These are phyloP conservation scores for Penicillium sp. DNA, from an alignment of 2,329 filamentous ascomycete species.

Conservation along the genomic window DNA sequence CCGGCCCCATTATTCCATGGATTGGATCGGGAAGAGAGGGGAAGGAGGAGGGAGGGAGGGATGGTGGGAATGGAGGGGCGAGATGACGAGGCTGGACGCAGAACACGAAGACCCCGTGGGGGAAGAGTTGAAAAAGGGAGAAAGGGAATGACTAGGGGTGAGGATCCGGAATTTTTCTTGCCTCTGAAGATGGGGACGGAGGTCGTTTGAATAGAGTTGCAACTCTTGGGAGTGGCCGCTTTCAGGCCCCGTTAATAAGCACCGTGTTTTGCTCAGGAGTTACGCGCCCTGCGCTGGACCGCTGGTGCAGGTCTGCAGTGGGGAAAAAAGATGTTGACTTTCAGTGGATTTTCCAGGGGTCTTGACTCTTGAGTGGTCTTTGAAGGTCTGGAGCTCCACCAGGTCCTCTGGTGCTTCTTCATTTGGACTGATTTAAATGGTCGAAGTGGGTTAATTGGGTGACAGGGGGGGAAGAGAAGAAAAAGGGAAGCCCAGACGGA, in stretches of 20 bases:
- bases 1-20: constrained; percentile 51
- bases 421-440: neutral
- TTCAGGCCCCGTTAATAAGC: constrained; percentile 32
- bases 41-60: constrained; percentile 15
- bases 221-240: constrained; percentile 26
- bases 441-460: neutral
- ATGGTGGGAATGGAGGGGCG: constrained; percentile 17
- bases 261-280: constrained; percentile 15
- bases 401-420: neutral
- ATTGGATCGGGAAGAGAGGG: constrained; percentile 26
- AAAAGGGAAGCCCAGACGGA: neutral
- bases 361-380: constrained; percentile 6
- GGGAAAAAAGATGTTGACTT: constrained; percentile 9
- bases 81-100: constrained; percentile 15
- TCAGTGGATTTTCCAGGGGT: constrained; percentile 13
- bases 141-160: constrained; percentile 47
- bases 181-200: neutral
- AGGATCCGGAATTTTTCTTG: constrained; percentile 22
- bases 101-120: constrained; percentile 19
- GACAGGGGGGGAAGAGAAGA: neutral
- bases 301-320: neutral
- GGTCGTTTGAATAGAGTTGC: constrained; percentile 16
- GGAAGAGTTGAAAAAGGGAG: constrained; percentile 31
- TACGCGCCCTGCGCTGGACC: constrained; percentile 17
- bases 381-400: constrained; percentile 8